Conservation (phyloP, 768 basidiomycete genomes). For the Pulveroboletus frians region DNA sequence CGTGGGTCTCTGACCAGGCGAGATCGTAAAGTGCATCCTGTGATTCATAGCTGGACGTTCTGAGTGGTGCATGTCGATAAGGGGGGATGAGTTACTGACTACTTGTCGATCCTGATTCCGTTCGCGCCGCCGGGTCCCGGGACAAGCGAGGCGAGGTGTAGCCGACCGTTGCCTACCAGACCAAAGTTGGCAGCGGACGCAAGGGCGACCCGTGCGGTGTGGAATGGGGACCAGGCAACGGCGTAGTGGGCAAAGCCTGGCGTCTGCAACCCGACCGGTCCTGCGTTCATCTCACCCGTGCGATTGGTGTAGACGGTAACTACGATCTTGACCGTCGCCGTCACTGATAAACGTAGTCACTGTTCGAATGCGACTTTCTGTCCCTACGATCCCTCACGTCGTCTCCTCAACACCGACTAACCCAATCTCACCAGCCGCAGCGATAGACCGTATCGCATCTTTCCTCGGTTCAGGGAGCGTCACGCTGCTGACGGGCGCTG, state of each 20-base stretch:
- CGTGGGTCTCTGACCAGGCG: conserved; percentile 93
- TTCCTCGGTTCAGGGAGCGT: conserved; percentile 72
- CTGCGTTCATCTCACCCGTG: conserved; percentile 29
- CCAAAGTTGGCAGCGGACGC: conserved; percentile 92
- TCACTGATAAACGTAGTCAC: no score
- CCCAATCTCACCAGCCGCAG: conserved; percentile 43
- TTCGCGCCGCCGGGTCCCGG: conserved; percentile 43
- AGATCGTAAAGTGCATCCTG: conserved; percentile 88
- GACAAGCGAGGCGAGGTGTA: conserved; percentile 58
- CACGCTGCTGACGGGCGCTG: conserved; percentile 81
- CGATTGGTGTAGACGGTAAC: background rate
- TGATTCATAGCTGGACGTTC: conserved; percentile 66
- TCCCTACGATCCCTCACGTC: conserved; percentile 67
- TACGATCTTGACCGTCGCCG: no score
- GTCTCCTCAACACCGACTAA: conserved; percentile 37
- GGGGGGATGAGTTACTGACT: conserved; percentile 42
- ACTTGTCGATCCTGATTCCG: conserved; percentile 55
- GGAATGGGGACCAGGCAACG: conserved; percentile 83
- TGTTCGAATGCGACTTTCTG: conserved; percentile 64
- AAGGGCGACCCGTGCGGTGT: conserved; percentile 65
- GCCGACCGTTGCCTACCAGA: conserved; percentile 89
- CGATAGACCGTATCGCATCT: conserved; percentile 52
- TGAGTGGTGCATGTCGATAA: conserved; percentile 7
- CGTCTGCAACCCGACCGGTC: conserved; percentile 53
- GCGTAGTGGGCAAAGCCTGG: conserved; percentile 83